Evolutionary conservation across 345 rosid species (phyloP).

Genomic region (Eucalyptus guilfoylei): DNA sequence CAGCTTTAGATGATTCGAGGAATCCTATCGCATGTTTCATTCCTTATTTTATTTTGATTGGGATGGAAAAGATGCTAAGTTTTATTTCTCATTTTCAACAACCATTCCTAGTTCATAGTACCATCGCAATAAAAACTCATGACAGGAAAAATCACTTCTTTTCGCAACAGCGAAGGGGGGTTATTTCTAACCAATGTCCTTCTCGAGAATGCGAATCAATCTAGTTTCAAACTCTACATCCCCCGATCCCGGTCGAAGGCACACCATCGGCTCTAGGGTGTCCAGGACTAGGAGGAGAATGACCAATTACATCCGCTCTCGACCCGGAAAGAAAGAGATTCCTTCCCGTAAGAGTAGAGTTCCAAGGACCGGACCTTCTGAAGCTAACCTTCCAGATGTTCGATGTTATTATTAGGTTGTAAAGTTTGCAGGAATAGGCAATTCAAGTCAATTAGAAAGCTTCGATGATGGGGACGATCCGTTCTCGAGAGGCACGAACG

Average conservation of each 20-base stretch:
- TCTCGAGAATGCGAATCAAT: too few relatives aligned
- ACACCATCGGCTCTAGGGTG: not conserved
- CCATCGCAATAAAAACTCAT: rapidly evolving
- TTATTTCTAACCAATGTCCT: too few relatives aligned
- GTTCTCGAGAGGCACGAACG: not conserved
- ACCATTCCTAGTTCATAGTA: not conserved
- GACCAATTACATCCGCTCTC: not conserved
- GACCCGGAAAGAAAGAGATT: not conserved
- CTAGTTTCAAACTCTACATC: too few relatives aligned
- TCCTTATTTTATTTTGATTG: not conserved
- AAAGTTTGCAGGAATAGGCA: not conserved
- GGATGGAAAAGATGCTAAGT: not conserved
- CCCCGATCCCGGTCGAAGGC: not conserved
- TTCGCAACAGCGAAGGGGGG: too few relatives aligned
- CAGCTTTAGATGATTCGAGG: too few relatives aligned
- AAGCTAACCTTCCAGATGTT: not conserved
- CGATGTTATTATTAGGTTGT: not conserved
- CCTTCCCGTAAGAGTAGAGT: not conserved
- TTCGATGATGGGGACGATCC: not conserved
- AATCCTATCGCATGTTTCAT: not conserved
- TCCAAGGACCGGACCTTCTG: not conserved
- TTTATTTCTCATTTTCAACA: not conserved
- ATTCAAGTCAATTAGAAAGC: not conserved
- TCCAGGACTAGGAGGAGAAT: not conserved
- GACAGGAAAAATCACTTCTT: not conserved